Evolutionary conservation across 176 grass and related monocot genomes (phyloP), one percentile per base, ranked within the genome.

Genomic region (Aegilops longissima): DNA sequence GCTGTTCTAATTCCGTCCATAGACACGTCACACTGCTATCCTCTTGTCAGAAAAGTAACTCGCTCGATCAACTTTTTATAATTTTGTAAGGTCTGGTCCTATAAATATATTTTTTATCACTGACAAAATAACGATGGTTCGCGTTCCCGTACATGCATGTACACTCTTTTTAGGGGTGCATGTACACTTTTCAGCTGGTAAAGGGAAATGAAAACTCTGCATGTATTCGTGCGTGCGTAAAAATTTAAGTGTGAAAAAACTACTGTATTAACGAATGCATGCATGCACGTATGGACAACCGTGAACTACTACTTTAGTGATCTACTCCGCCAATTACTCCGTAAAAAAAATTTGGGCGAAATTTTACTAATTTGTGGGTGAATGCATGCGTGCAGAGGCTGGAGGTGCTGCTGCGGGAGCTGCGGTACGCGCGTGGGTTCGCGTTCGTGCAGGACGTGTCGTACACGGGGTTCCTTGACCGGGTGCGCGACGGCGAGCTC

Each of bases 391-490:
- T 64, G 23, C 79, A 96, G 94, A 77, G 74, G 21, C 58, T 96
- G 49, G 67, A 90, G 20, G 44, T 79, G 35, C 9, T 93, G 76
- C 56, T 90, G 68, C 44, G 76, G 10, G 89, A 96, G 56, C 58
- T 96, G 20, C 82, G 45, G 3, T 82, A 91, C 81, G 82, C 49
- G 23, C 89, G 49, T 6, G 94, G 89, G 5, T 82, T 90, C 69
- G 89, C 76, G 39, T 93, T 92, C 87, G 69, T 62, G 56, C 85
- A 82, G 6, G 90, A 96, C 77, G 84, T 96, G 14, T 82, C 92
- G 8, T 93, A 93, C 61, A 69, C 69, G 34, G 79, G 72, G 38
- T 96, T 96, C 81, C 92, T 96, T 0, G 92, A 96, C 52, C 82
- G 94, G 3, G 89, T 92, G 5, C 80, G 42, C 24, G 82, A 62